Percentiles rank a stretch among this genome's conserved stretches.
These are phyloP conservation scores for Solanum chmielewskii DNA, from an alignment of 257 asterid species.

Conservation along the genomic window DNA sequence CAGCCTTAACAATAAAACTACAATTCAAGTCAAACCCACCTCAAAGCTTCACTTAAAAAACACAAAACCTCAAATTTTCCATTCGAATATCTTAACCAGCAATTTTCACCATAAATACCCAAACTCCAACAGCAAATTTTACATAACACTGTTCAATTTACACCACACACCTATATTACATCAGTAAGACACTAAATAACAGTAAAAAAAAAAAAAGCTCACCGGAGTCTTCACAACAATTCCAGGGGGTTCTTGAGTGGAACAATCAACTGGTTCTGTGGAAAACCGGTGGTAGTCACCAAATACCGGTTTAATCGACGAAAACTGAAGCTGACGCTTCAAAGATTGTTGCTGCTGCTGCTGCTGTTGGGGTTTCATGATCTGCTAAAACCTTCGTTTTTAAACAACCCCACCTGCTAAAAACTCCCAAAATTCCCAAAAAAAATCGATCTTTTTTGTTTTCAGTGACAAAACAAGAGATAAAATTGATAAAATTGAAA, in stretches of 20 bases:
- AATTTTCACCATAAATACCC: not conserved
- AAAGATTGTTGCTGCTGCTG: slow-evolving; percentile 21
- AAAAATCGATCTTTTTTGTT: slow-evolving; percentile 4
- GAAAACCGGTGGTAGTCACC: slow-evolving; percentile 70
- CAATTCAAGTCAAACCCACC: not conserved
- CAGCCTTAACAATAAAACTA: not conserved
- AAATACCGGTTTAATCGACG: slow-evolving; percentile 58
- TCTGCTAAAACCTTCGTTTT: slow-evolving; percentile 6
- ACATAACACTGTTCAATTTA: not conserved
- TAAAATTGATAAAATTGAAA: slow-evolving; percentile 4
- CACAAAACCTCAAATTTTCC: not conserved
- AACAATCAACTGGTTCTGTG: slow-evolving; percentile 21
- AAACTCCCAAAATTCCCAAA: slow-evolving; percentile 1
- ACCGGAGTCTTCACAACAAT: slow-evolving; percentile 62
- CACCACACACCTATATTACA: not conserved
- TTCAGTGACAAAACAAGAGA: not conserved
- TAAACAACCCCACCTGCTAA: not conserved
- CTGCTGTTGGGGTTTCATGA: slow-evolving; percentile 34
- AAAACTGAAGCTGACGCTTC: slow-evolving; percentile 52
- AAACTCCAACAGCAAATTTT: not conserved
- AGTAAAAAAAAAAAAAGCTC: slow-evolving; percentile 2
- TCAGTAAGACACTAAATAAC: not conserved
- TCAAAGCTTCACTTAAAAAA: slow-evolving; percentile 3
- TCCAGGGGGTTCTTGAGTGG: slow-evolving; percentile 40
- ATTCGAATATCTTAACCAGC: not conserved